Evolutionary conservation across 805 yeast genomes (phyloP).

Genomic region (Lachancea sp.): DNA sequence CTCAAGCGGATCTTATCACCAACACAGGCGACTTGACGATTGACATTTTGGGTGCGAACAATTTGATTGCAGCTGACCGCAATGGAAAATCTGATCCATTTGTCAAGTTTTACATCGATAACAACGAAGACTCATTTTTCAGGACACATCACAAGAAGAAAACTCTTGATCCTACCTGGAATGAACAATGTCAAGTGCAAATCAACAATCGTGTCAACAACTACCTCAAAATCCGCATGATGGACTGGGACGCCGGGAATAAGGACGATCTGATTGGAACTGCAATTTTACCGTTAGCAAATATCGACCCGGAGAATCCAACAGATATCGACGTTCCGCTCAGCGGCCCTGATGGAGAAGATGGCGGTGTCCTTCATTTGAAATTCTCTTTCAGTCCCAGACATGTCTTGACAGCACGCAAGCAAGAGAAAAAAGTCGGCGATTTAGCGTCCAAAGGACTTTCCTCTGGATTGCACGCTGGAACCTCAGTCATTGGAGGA

Average conservation of each 20-base stretch:
- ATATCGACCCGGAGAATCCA: constrained; percentile 53
- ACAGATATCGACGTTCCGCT: constrained; percentile 45
- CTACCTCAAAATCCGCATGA: constrained; percentile 48
- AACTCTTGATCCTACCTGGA: constrained; percentile 87
- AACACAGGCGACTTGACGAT: constrained; percentile 68
- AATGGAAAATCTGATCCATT: constrained; percentile 95
- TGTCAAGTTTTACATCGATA: constrained; percentile 61
- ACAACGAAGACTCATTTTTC: constrained; percentile 48
- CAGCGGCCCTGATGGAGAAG: constrained; percentile 39
- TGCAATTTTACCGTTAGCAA: constrained; percentile 49
- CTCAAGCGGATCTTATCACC: constrained; percentile 66
- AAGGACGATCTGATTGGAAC: constrained; percentile 77
- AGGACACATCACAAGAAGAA: constrained; percentile 79
- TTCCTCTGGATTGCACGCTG: constrained; percentile 41
- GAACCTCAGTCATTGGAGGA: constrained; percentile 39
- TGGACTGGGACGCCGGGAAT: constrained; percentile 93
- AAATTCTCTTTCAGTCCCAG: constrained; percentile 62
- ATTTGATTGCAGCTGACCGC: constrained; percentile 78
- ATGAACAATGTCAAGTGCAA: constrained; percentile 55
- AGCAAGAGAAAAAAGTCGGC: constrained; percentile 37
- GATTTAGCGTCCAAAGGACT: constrained; percentile 48
- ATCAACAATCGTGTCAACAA: constrained; percentile 60
- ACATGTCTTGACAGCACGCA: constrained; percentile 46
- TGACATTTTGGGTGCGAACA: constrained; percentile 55
- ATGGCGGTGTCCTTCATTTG: constrained; percentile 56